phyloP scores from a whole-genome alignment of 495 filamentous ascomycete genomes.

The Jackrogersella multiformis region DNA sequence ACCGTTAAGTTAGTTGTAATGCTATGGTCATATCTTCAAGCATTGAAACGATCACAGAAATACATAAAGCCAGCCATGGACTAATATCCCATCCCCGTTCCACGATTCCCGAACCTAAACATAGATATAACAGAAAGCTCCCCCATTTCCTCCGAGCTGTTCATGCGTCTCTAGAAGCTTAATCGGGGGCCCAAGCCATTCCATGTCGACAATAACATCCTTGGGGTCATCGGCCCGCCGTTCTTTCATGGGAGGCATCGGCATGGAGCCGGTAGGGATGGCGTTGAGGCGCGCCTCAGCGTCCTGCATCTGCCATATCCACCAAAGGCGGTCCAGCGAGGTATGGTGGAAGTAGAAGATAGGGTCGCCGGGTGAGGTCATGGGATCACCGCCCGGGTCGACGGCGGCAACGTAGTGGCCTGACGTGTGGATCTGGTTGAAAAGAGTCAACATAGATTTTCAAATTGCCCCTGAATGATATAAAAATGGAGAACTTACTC shows the following conservation, averaged over 20 bases:
- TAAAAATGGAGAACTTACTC: conserved; percentile 39
- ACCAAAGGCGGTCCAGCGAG: conserved; percentile 67
- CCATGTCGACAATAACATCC: conserved; percentile 44
- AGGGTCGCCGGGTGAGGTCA: conserved; percentile 61
- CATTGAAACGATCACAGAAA: background rate
- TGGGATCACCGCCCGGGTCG: conserved; percentile 67
- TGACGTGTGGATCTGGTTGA: conserved; percentile 64
- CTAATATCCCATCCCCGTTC: background rate
- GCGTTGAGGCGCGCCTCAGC: conserved; percentile 41
- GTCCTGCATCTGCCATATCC: conserved; percentile 64
- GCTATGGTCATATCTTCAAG: background rate
- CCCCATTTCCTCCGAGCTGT: conserved; percentile 48
- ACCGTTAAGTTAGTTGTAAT: no score
- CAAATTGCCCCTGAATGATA: background rate
- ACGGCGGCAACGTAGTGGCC: conserved; percentile 70
- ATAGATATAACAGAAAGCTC: conserved; percentile 53
- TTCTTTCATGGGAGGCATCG: conserved; percentile 38
- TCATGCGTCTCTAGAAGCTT: conserved; percentile 50
- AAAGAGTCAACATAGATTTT: conserved; percentile 47
- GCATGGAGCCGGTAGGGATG: conserved; percentile 34
- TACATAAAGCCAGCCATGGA: background rate
- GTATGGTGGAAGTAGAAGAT: conserved; percentile 67
- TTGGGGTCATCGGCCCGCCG: conserved; percentile 35
- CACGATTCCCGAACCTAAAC: conserved; percentile 28
- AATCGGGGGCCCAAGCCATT: conserved; percentile 47